phyloP scores from a whole-genome alignment of 129 eudicot species.

The Helianthus tuberosus region DNA sequence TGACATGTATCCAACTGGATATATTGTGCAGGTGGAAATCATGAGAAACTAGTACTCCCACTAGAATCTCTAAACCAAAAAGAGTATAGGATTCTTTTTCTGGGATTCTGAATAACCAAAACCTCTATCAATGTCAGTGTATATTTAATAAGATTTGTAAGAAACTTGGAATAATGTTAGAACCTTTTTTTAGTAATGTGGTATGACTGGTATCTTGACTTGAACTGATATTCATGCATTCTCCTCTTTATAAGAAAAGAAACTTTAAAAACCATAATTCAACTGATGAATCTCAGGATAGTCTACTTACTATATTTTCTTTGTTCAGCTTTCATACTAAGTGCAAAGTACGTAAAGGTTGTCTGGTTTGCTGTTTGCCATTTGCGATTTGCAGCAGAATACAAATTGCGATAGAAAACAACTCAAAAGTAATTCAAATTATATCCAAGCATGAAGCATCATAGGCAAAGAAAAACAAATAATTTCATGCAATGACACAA shows the following conservation, averaged over 20 bases:
- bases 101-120: background rate
- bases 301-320: background rate
- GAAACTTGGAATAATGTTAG: background rate
- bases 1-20: background rate
- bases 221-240: background rate
- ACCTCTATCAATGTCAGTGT: background rate
- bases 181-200: background rate
- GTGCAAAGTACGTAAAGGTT: background rate
- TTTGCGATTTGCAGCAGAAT: background rate
- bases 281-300: background rate
- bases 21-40: background rate
- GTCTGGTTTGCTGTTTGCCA: background rate
- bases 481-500: background rate
- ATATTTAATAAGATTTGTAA: background rate
- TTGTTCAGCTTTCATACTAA: background rate
- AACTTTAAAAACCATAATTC: background rate
- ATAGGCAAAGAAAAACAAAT: background rate
- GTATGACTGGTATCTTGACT: background rate
- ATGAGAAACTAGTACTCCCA: constrained; percentile 4
- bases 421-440: background rate
- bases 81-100: background rate
- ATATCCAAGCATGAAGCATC: constrained; percentile 14
- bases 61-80: constrained; percentile 4
- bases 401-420: background rate
- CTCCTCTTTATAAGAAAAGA: background rate